These are phyloP conservation scores for Fusarium gaditjirri DNA, from an alignment of 2,329 filamentous ascomycete genomes.

Conservation along the genomic window DNA sequence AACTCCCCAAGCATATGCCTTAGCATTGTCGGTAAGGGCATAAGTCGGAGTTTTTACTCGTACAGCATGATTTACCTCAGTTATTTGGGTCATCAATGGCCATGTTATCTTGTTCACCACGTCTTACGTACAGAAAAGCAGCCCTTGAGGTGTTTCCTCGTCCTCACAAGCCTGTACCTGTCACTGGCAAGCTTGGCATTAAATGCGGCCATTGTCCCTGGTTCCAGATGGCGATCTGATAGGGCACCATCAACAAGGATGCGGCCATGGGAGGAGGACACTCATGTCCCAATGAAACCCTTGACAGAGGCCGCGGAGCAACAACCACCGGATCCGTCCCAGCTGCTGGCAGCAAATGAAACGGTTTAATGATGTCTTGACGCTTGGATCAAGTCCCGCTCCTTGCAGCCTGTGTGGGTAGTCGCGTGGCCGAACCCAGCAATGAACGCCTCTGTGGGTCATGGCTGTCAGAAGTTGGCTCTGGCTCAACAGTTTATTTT, in stretches of 20 bases:
- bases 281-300: conserved; percentile 22
- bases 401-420: conserved; percentile 40
- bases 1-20: conserved; percentile 2
- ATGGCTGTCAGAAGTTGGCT: conserved; percentile 35
- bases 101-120: background rate
- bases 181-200: conserved; percentile 29
- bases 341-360: conserved; percentile 39
- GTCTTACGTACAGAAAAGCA: background rate
- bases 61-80: background rate
- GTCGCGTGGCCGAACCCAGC: conserved; percentile 44
- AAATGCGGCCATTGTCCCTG: conserved; percentile 17
- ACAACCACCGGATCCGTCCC: conserved; percentile 37
- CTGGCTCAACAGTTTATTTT: conserved; percentile 29
- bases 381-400: conserved; percentile 42
- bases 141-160: conserved; percentile 3
- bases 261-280: conserved; percentile 6
- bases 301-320: conserved; percentile 22
- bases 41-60: background rate
- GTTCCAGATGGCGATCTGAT: conserved; percentile 40
- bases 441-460: conserved; percentile 31
- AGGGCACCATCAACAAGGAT: conserved; percentile 34
- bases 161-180: conserved; percentile 11
- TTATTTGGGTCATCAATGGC: background rate
- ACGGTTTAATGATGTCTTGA: conserved; percentile 28
- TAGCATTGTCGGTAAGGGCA: background rate